Evolutionary conservation across 1,139 yeast genomes (phyloP), one percentile per base, ranked within the genome.

Genomic region (Suhomyces bribrorum): DNA sequence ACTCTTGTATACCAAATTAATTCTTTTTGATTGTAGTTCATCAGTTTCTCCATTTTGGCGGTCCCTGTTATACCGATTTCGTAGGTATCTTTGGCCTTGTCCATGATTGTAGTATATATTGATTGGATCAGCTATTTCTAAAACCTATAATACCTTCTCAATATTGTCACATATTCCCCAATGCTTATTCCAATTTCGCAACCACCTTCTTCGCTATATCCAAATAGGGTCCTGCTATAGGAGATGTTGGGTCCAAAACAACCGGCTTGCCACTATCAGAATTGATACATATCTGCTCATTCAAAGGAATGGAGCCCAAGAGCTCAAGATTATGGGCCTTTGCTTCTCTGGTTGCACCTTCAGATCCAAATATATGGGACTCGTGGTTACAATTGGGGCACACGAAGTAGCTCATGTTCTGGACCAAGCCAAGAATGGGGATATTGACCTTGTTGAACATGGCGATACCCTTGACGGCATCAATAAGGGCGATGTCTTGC

Each of bases 401-500:
- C 2, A 79, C 56, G 53, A 72, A 86, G 48, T 76, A 75, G 49
- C 94, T 83, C 96, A 87, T 87, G 54, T 87, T 87, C 54, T 87
- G 88, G 0, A 88, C 89, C 50, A 87, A 57, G 0, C 96, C 96
- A 18, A 83, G 53, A 0, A 87, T 65, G 0, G 95, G 95, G n/a
- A 86, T 79, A 17, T 77, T 63, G 23, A 86, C 86, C 50, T 85
- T 83, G 9, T 77, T 64, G 58, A 84, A 87, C 92, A 87, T 82
- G 13, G 85, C 68, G 13, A 87, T 79, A 0, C 96, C 96, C 48
- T 88, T 81, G 11, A 82, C 79, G 0, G 89, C 95, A 56, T 87
- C 96, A 6, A 84, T 74, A 17, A 87, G 61, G 0, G 96, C 95
- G 36, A 87, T 79, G 49, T 87, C 96, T 55, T 87, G 96, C 0